phyloP scores from a whole-genome alignment of 345 rosid species.

The Dipteronia dyeriana region DNA sequence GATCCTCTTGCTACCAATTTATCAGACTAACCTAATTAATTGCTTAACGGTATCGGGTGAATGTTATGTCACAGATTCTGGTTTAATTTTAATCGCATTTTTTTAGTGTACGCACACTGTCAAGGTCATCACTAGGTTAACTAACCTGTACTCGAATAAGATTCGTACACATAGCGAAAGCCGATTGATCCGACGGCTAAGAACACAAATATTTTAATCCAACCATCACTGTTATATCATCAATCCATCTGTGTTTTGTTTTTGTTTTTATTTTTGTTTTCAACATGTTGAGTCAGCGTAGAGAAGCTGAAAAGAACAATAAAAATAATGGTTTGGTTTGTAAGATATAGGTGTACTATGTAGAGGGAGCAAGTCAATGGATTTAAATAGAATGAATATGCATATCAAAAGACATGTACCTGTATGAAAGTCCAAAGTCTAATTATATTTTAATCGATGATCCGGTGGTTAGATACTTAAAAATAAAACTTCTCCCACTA shows the following conservation, averaged over 20 bases:
- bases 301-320: neutral
- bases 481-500: too few relatives aligned
- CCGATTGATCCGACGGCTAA: slow-evolving; percentile 23
- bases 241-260: neutral
- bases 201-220: neutral
- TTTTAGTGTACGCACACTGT: neutral
- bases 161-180: slow-evolving; percentile 11
- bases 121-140: neutral
- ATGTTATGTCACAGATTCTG: slow-evolving; percentile 6
- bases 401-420: neutral
- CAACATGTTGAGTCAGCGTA: neutral
- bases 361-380: slow-evolving; percentile 2
- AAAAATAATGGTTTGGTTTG: neutral
- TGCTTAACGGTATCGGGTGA: neutral
- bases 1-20: too few relatives aligned
- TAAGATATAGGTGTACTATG: neutral
- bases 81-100: neutral
- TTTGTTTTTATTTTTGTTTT: neutral
- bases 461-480: too few relatives aligned
- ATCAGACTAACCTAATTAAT: too few relatives aligned
- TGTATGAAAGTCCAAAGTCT: neutral
- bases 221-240: neutral
- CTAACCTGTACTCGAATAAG: slow-evolving; percentile 2
- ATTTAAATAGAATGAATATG: neutral
- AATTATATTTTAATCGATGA: neutral